phyloP scores from a whole-genome alignment of 1,139 yeast species.

The Geotrichum candidum region DNA sequence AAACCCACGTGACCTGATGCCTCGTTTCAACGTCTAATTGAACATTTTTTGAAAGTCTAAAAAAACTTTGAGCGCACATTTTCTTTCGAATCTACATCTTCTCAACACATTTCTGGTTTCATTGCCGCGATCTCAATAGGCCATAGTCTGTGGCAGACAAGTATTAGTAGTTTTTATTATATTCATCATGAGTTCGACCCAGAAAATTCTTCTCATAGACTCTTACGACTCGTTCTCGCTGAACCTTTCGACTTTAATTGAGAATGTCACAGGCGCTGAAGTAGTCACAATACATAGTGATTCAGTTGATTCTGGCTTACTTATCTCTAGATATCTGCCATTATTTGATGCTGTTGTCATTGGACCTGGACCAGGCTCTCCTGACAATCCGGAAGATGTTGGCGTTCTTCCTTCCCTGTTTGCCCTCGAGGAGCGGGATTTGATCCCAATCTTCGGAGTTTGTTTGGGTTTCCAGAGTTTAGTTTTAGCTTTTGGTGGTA shows the following conservation, averaged over 20 bases:
- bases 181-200: background rate
- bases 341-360: conserved; percentile 73
- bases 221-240: conserved; percentile 93
- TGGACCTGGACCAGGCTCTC: conserved; percentile 98
- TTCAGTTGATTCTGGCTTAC: conserved; percentile 43
- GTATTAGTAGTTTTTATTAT: background rate
- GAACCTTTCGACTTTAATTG: conserved; percentile 66
- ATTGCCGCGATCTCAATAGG: background rate
- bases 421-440: conserved; percentile 26
- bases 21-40: background rate
- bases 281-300: conserved; percentile 77
- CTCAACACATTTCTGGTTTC: background rate
- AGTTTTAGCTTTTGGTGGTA: conserved; percentile 59
- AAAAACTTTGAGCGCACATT: background rate
- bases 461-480: conserved; percentile 90
- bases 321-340: conserved; percentile 37
- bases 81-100: background rate
- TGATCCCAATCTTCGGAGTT: conserved; percentile 77
- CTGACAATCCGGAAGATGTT: conserved; percentile 55
- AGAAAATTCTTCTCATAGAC: conserved; percentile 64
- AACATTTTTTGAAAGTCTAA: background rate
- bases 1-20: background rate
- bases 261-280: conserved; percentile 45
- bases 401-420: conserved; percentile 66
- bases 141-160: background rate